Percentiles rank a stretch among this genome's conserved stretches.
Conservation (phyloP, 83 land plant genomes). For the Picea mariana region DNA sequence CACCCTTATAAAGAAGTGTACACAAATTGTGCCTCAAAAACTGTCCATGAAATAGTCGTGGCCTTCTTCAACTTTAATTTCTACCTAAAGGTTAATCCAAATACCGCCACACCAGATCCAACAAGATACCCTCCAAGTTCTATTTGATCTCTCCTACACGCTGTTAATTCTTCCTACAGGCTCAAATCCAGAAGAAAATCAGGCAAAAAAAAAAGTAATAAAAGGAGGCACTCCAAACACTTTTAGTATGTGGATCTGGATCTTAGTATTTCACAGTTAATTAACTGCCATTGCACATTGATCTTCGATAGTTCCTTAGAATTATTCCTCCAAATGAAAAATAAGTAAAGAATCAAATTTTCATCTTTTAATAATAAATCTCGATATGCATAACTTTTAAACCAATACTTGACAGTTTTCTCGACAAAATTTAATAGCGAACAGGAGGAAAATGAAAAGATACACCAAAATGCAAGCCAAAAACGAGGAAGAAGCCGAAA, state of each 20-base stretch:
- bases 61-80: background rate
- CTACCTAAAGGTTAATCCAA: constrained; percentile 9
- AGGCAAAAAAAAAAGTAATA: too few species aligned
- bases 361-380: background rate
- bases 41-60: background rate
- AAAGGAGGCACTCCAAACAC: background rate
- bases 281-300: background rate
- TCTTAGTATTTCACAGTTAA: too few species aligned
- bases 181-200: background rate
- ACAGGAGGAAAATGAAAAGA: background rate
- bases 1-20: background rate
- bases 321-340: background rate
- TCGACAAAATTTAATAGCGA: background rate
- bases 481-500: background rate
- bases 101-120: background rate
- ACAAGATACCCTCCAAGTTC: background rate
- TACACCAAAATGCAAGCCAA: background rate
- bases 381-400: background rate
- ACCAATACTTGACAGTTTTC: too few species aligned
- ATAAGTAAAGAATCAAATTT: background rate
- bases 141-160: background rate
- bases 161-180: background rate
- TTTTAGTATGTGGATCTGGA: background rate
- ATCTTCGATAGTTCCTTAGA: background rate
- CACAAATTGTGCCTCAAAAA: too few species aligned